Conservation (phyloP, 495 filamentous ascomycete species). For the Penicillium steckii region DNA sequence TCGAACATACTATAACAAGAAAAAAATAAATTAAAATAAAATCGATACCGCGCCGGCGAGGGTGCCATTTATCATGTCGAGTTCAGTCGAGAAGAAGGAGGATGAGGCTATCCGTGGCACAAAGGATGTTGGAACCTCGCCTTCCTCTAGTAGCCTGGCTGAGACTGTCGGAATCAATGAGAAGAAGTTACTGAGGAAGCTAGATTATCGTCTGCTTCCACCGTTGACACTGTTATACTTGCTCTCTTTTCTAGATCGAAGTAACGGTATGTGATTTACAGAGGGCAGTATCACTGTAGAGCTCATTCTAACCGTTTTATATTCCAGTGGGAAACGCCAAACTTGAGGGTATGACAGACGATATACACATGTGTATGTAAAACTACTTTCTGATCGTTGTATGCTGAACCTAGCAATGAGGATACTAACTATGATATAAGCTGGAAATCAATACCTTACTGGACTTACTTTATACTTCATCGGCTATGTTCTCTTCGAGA, state of each 20-base stretch:
- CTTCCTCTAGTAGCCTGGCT: conserved; percentile 17
- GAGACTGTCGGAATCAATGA: conserved; percentile 51
- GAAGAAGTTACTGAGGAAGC: conserved; percentile 59
- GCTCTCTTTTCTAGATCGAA: conserved; percentile 71
- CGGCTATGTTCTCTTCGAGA: conserved; percentile 69
- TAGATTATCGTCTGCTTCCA: conserved; percentile 64
- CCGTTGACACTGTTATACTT: conserved; percentile 68
- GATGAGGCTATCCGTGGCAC: not conserved
- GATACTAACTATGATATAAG: conserved; percentile 19
- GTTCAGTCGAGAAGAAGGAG: conserved; percentile 8
- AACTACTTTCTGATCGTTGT: not conserved
- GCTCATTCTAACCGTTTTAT: conserved; percentile 18
- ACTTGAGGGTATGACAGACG: conserved; percentile 61
- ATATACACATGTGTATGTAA: conserved; percentile 58
- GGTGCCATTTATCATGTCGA: conserved; percentile 6
- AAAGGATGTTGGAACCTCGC: conserved; percentile 4
- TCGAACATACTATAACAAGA: not conserved
- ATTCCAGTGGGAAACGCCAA: conserved; percentile 53
- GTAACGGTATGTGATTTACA: conserved; percentile 55
- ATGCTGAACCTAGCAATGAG: not conserved
- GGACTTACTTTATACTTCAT: conserved; percentile 74
- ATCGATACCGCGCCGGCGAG: not conserved
- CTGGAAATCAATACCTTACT: conserved; percentile 69
- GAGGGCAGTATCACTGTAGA: not conserved
- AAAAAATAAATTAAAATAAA: too few species aligned